These are phyloP conservation scores for Pyrenophora tritici-repentis DNA, from an alignment of 2,329 filamentous ascomycete species.

Conservation along the genomic window DNA sequence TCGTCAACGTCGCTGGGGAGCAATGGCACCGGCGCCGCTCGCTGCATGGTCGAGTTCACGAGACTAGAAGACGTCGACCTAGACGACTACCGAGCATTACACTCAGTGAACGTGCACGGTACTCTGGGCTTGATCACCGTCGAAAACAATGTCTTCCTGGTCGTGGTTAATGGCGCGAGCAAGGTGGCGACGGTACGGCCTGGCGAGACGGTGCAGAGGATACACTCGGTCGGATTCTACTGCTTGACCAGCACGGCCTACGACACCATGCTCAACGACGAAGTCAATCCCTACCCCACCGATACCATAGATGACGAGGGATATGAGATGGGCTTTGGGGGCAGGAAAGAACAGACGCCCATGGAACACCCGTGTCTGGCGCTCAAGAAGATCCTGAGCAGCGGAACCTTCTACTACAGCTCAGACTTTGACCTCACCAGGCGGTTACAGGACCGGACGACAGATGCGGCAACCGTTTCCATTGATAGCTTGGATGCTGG, in stretches of 20 bases:
- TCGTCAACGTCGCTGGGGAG: constrained; percentile 58
- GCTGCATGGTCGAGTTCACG: constrained; percentile 89
- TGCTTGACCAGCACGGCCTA: constrained; percentile 87
- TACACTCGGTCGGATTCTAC: constrained; percentile 85
- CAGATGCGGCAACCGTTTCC: constrained; percentile 78
- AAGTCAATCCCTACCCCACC: constrained; percentile 60
- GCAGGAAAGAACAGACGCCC: constrained; percentile 69
- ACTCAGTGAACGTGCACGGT: constrained; percentile 75
- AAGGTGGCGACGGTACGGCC: constrained; percentile 82
- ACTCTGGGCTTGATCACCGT: constrained; percentile 88
- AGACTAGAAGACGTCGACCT: constrained; percentile 68
- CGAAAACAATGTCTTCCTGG: constrained; percentile 84
- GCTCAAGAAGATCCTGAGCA: constrained; percentile 86
- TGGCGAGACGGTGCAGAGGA: constrained; percentile 87
- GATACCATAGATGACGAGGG: constrained; percentile 61
- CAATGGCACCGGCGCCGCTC: constrained; percentile 50
- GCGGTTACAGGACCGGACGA: constrained; percentile 83
- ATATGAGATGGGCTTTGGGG: constrained; percentile 54
- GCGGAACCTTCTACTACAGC: constrained; percentile 97
- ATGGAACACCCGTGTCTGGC: constrained; percentile 89
- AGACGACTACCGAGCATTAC: constrained; percentile 76
- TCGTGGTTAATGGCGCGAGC: constrained; percentile 79
- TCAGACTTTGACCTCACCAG: constrained; percentile 98
- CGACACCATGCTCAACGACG: constrained; percentile 71
- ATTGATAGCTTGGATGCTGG: constrained; percentile 91